A percentile compares a stretch with the other conserved stretches of the same genome.
These are phyloP conservation scores for Chiua virens DNA, from an alignment of 768 basidiomycete genomes.

Conservation along the genomic window DNA sequence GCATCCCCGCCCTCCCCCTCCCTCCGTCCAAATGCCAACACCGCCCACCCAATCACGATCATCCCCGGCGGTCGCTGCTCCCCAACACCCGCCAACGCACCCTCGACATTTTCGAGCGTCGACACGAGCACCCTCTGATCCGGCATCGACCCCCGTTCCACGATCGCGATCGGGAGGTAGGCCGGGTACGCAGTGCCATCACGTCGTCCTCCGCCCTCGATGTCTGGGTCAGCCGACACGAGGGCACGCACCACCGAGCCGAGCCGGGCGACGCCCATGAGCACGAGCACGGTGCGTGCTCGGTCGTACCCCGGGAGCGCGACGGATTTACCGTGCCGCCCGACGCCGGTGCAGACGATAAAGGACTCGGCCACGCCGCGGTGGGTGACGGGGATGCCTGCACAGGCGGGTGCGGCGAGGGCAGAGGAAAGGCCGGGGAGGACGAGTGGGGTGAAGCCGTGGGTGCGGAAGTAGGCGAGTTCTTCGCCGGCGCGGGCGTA, in stretches of 20 bases:
- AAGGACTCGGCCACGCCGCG: constrained; percentile 91
- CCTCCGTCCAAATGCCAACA: constrained; percentile 54
- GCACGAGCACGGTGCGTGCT: constrained; percentile 72
- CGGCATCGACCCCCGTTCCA: constrained; percentile 92
- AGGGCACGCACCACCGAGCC: constrained; percentile 68
- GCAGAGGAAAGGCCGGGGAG: constrained; percentile 91
- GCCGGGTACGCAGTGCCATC: constrained; percentile 66
- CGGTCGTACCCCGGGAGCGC: constrained; percentile 87
- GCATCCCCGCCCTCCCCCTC: constrained; percentile 42
- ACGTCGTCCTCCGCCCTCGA: constrained; percentile 35
- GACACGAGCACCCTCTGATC: constrained; percentile 86
- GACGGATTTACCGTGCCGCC: constrained; percentile 79
- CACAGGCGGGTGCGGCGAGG: constrained; percentile 85
- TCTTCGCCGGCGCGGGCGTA: constrained; percentile 97
- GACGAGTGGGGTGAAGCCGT: constrained; percentile 80
- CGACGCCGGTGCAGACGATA: constrained; percentile 92
- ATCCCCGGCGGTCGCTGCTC: constrained; percentile 95
- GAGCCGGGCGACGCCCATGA: constrained; percentile 96
- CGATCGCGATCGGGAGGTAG: constrained; percentile 83
- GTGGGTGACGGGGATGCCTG: constrained; percentile 92
- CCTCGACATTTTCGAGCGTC: constrained; percentile 70
- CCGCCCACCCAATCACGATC: constrained; percentile 94
- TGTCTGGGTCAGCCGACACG: constrained; percentile 20
- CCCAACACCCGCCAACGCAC: constrained; percentile 69
- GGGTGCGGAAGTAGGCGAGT: constrained; percentile 84